Conservation (phyloP, 1,284 basidiomycete genomes). For the Malassezia dermatis region DNA sequence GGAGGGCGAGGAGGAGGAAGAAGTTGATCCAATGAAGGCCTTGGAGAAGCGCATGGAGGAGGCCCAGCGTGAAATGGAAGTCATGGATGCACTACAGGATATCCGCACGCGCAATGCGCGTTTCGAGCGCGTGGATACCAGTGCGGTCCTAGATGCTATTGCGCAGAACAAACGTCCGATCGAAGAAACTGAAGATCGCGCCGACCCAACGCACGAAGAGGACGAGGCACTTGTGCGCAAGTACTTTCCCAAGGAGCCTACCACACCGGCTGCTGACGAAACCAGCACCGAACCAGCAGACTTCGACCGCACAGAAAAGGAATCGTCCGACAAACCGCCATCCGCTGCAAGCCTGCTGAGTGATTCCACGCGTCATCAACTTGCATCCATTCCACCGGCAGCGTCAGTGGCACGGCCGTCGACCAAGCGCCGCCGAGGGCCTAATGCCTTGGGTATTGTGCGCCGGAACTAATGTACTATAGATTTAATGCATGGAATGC, state of each 20-base stretch:
- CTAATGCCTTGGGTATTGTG: slow-evolving; percentile 43
- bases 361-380: slow-evolving; percentile 19
- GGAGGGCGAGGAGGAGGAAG: slow-evolving; percentile 21
- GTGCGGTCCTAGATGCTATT: slow-evolving; percentile 27
- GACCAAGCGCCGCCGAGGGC: slow-evolving; percentile 31
- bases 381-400: neutral
- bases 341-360: slow-evolving; percentile 21
- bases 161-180: slow-evolving; percentile 18
- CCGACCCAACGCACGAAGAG: slow-evolving; percentile 58
- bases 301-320: neutral
- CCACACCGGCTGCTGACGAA: slow-evolving; percentile 1
- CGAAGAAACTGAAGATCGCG: neutral
- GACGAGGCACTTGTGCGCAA: slow-evolving; percentile 78
- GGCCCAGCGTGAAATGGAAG: slow-evolving; percentile 95
- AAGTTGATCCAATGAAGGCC: slow-evolving; percentile 79
- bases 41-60: slow-evolving; percentile 83
- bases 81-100: slow-evolving; percentile 88
- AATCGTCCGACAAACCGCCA: neutral
- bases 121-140: slow-evolving; percentile 58
- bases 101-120: slow-evolving; percentile 84
- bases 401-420: slow-evolving; percentile 1
- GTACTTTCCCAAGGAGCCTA: slow-evolving; percentile 61
- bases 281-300: neutral
- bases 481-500: neutral
- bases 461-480: slow-evolving; percentile 20